A percentile compares a stretch with the other conserved stretches of the same genome.
phyloP scores from a whole-genome alignment of 768 basidiomycete species.

The Mycena amicta region DNA sequence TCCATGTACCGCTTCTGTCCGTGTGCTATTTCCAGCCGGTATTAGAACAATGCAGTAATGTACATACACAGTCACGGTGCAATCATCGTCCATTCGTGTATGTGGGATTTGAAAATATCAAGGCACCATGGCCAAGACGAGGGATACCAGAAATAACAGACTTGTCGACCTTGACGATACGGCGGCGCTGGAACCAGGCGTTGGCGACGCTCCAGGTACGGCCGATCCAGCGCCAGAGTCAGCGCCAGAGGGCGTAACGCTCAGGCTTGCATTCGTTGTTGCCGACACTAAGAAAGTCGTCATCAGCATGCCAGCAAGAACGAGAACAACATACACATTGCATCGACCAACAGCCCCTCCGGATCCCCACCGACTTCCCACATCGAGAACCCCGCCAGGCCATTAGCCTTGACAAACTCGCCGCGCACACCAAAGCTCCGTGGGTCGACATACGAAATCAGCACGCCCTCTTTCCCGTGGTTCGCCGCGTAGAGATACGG shows the following conservation, averaged over 20 bases:
- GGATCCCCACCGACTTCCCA: conserved; percentile 76
- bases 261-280: conserved; percentile 14
- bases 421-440: conserved; percentile 55
- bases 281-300: conserved; percentile 11
- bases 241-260: conserved; percentile 6
- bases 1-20: too few species aligned
- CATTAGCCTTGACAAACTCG: conserved; percentile 51
- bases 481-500: conserved; percentile 50
- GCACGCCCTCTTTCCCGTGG: conserved; percentile 42
- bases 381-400: conserved; percentile 65
- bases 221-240: too few species aligned
- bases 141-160: too few species aligned
- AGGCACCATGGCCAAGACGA: too few species aligned
- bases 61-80: too few species aligned
- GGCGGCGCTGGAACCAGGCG: too few species aligned
- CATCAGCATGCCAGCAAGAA: not conserved
- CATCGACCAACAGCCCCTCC: conserved; percentile 43
- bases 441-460: conserved; percentile 49
- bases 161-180: too few species aligned
- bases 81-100: too few species aligned
- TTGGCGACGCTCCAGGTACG: too few species aligned
- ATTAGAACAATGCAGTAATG: too few species aligned
- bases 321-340: conserved; percentile 10
- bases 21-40: too few species aligned
- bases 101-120: too few species aligned